Evolutionary conservation across 2,329 filamentous ascomycete genomes (phyloP).

Genomic region (Acephala macrosclerotiorum): DNA sequence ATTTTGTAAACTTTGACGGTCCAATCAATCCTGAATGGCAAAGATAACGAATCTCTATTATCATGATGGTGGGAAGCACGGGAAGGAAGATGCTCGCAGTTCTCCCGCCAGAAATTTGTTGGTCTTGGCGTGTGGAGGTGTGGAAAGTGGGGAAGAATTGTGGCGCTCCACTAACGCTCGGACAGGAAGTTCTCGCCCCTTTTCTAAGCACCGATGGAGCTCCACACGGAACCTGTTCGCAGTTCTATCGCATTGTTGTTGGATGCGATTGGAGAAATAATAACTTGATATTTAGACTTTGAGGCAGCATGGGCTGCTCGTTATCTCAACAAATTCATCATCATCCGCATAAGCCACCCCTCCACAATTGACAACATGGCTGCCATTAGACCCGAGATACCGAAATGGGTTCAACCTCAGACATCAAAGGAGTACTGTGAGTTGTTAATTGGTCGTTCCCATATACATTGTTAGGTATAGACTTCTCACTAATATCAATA

Average conservation of each 20-base stretch:
- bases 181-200: too few species aligned
- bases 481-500: background rate
- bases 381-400: background rate
- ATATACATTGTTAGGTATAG: background rate
- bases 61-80: background rate
- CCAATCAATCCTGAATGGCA: background rate
- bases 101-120: background rate
- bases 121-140: background rate
- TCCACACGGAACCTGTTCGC: background rate
- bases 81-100: background rate
- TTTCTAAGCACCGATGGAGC: background rate
- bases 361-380: background rate
- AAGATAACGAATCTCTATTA: background rate
- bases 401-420: background rate
- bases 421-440: background rate
- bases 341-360: background rate
- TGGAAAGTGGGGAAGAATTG: background rate
- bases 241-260: too few species aligned
- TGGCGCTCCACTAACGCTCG: background rate
- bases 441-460: background rate
- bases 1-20: background rate
- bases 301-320: background rate
- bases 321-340: background rate
- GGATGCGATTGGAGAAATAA: background rate
- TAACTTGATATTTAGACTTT: background rate